These are phyloP conservation scores for Schwanniomyces yamadae DNA, from an alignment of 805 yeast species.

Conservation along the genomic window DNA sequence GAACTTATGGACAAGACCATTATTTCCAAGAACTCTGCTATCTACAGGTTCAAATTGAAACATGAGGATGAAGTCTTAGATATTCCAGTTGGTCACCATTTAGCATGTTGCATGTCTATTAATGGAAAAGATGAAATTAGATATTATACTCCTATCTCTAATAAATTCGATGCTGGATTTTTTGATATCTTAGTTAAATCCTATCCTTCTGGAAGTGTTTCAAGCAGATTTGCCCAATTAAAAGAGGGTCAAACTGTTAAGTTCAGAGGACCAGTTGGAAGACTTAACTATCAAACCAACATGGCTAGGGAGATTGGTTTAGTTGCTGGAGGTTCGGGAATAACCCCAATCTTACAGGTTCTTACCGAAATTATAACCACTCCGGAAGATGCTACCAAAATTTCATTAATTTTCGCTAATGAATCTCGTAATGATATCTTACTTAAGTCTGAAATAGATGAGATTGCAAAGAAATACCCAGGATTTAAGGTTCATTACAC, in stretches of 20 bases:
- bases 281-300: constrained; percentile 57
- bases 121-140: constrained; percentile 57
- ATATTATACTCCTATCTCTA: constrained; percentile 75
- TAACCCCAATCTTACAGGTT: constrained; percentile 86
- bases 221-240: constrained; percentile 63
- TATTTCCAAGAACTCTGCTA: constrained; percentile 67
- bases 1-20: constrained; percentile 75
- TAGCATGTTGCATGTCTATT: constrained; percentile 55
- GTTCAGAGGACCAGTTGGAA: constrained; percentile 80
- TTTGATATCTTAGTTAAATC: constrained; percentile 78
- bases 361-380: constrained; percentile 67
- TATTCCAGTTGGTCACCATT: constrained; percentile 74
- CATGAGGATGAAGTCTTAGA: constrained; percentile 60
- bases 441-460: constrained; percentile 70
- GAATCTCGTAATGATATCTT: constrained; percentile 76
- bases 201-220: constrained; percentile 68
- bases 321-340: constrained; percentile 86
- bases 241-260: constrained; percentile 63
- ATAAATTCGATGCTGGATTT: constrained; percentile 66
- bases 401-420: constrained; percentile 67
- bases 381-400: constrained; percentile 61
- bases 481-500: constrained; percentile 60
- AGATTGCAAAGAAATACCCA: constrained; percentile 62
- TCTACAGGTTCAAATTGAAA: constrained; percentile 67
- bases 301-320: constrained; percentile 63